A percentile compares a stretch with the other conserved stretches of the same genome.
phyloP scores from a whole-genome alignment of 2,329 filamentous ascomycete species.

The Aspergillus sp. region DNA sequence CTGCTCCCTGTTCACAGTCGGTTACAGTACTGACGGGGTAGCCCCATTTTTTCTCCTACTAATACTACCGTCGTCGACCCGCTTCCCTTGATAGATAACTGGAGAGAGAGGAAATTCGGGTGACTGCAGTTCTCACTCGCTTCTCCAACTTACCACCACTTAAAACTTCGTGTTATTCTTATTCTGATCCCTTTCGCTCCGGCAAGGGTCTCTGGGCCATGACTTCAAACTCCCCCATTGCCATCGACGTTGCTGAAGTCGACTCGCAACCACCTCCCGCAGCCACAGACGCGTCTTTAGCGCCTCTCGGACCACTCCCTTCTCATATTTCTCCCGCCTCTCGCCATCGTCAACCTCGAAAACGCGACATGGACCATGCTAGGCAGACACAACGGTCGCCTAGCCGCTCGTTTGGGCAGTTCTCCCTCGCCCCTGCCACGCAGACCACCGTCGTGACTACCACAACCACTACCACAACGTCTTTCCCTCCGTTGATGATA shows the following conservation, averaged over 20 bases:
- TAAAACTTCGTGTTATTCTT: slow-evolving; percentile 2
- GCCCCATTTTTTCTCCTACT: slow-evolving; percentile 6
- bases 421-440: slow-evolving; percentile 56
- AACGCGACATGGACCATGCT: slow-evolving; percentile 22
- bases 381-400: slow-evolving; percentile 16
- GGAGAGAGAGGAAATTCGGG: too few species aligned
- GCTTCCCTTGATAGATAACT: slow-evolving; percentile 6
- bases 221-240: slow-evolving; percentile 8
- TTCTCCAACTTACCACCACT: too few species aligned
- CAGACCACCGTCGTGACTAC: slow-evolving; percentile 70
- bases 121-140: too few species aligned
- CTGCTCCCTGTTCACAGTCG: slow-evolving; percentile 11
- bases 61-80: slow-evolving; percentile 1
- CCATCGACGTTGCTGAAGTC: slow-evolving; percentile 4
- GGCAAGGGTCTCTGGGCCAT: slow-evolving; percentile 6
- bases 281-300: slow-evolving; percentile 12
- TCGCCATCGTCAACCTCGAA: slow-evolving; percentile 6
- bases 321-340: slow-evolving; percentile 10
- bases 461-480: slow-evolving; percentile 76
- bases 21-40: slow-evolving; percentile 16
- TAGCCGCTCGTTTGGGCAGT: slow-evolving; percentile 46
- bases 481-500: slow-evolving; percentile 75
- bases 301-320: slow-evolving; percentile 2
- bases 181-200: not conserved
- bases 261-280: slow-evolving; percentile 4